A percentile compares a stretch with the other conserved stretches of the same genome.
phyloP scores from a whole-genome alignment of 345 rosid species.

The Camelina laxa region DNA sequence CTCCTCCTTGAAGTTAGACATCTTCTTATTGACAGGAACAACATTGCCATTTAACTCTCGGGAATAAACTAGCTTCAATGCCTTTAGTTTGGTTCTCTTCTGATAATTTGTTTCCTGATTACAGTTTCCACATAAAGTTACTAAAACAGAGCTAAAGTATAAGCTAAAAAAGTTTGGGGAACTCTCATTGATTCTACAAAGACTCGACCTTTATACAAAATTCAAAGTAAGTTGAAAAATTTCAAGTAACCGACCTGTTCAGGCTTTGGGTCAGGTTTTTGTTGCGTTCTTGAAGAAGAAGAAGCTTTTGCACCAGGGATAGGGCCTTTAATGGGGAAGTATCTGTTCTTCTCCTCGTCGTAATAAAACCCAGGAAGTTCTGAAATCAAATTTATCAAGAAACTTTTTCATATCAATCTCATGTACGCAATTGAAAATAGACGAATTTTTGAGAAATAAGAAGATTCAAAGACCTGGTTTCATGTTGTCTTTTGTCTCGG shows the following conservation, averaged over 20 bases:
- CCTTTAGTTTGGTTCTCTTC: constrained; percentile 40
- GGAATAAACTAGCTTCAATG: constrained; percentile 56
- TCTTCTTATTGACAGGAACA: constrained; percentile 46
- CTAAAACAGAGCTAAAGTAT: neutral
- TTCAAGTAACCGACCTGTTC: constrained; percentile 44
- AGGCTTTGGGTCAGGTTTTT: constrained; percentile 40
- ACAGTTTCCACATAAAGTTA: neutral
- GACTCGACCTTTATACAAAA: constrained; percentile 31
- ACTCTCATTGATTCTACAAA: constrained; percentile 9
- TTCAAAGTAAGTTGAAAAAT: neutral
- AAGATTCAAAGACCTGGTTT: constrained; percentile 36
- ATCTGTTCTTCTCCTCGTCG: constrained; percentile 89
- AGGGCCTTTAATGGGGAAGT: constrained; percentile 79
- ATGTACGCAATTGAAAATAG: neutral
- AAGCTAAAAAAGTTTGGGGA: neutral
- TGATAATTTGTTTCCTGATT: constrained; percentile 41
- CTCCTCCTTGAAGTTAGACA: constrained; percentile 67
- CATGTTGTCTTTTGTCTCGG: constrained; percentile 32
- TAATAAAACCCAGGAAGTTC: constrained; percentile 87
- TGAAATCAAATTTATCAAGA: constrained; percentile 28
- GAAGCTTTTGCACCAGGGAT: constrained; percentile 64
- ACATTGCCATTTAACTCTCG: constrained; percentile 71
- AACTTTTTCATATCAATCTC: constrained; percentile 9
- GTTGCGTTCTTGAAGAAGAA: constrained; percentile 40
- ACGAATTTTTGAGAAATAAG: neutral